Base-by-base conservation (phyloP, 192 early-diverging fungal genomes). In the Rhizoclosmatium globosum region DNA sequence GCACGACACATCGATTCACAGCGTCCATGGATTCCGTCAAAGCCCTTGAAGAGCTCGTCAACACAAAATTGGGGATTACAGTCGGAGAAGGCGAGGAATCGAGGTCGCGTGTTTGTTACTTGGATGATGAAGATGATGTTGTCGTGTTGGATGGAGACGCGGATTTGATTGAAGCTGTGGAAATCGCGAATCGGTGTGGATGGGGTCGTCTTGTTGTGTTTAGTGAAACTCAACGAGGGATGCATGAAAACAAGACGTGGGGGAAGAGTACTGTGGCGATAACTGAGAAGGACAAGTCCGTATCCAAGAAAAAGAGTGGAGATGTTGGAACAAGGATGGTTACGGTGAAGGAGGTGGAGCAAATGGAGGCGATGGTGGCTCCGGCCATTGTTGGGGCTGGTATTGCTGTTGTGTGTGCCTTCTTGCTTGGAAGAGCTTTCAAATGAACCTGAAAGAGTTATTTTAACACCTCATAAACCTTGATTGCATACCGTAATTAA, bases 121-220 rank as follows among this genome's bases (percentile, higher is more conserved):
- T 95, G 65, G 98, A 99, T 81, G 98, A 99, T 76, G 98, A 99
- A 73, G 91, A 93, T 53, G 98, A 99, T 80, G 87, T 91, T 72
- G 94, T 99, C 39, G 85, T 91, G 74, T 88, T 99, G 77, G 89
- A 92, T 41, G 88, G 89, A 46, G 94, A 94, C 71, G 90, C 89
- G 13, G 97, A 99, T 76, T 81, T 99, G 72, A 79, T 89, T 3
- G 95, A 98, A 73, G 95, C 95, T 4, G 93, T 98, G 0, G 80
- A 91, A 19, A 88, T 97, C 82, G 94, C 97, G 23, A 87, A 88
- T 48, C 87, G 91, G 69, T 88, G 90, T 21, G 93, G 91, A 19
- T 91, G 88, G 78, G 89, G 89, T 62, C 90, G 95, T 13, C 91
- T 99, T 6, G 84, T 95, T 87, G 82, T 99, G 64, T 83, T 82